Evolutionary conservation across 2,329 filamentous ascomycete genomes (phyloP).

Genomic region (Aspergillus pseudoterreus): DNA sequence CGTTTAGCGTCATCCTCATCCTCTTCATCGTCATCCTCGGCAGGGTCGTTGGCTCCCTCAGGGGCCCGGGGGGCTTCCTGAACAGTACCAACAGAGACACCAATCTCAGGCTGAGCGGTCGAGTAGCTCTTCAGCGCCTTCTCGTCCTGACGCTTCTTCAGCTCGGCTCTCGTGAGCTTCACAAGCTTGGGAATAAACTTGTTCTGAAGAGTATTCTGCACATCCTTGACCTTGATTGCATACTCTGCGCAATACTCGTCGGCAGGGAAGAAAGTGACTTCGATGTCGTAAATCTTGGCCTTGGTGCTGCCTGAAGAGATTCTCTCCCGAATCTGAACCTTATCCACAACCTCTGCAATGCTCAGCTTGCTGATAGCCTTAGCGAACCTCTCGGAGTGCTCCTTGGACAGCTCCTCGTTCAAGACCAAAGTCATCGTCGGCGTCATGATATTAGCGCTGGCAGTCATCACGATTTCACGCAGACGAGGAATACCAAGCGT

Average conservation of each 20-base stretch:
- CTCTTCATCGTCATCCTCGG: slow-evolving; percentile 68
- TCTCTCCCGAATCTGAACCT: slow-evolving; percentile 73
- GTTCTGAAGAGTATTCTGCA: slow-evolving; percentile 73
- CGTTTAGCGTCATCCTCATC: slow-evolving; percentile 70
- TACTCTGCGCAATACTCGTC: slow-evolving; percentile 83
- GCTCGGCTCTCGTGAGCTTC: slow-evolving; percentile 67
- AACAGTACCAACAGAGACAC: slow-evolving; percentile 56
- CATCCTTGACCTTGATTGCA: slow-evolving; percentile 73
- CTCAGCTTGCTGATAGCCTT: slow-evolving; percentile 88
- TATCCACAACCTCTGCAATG: slow-evolving; percentile 78
- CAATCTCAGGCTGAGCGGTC: slow-evolving; percentile 73
- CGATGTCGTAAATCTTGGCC: slow-evolving; percentile 81
- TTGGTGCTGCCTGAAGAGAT: slow-evolving; percentile 67
- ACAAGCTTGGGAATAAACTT: slow-evolving; percentile 73
- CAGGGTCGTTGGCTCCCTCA: slow-evolving; percentile 56
- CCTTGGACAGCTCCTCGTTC: slow-evolving; percentile 65
- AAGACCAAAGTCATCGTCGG: slow-evolving; percentile 71
- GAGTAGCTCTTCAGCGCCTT: slow-evolving; percentile 54
- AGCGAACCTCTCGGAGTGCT: slow-evolving; percentile 73
- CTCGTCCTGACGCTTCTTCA: slow-evolving; percentile 70
- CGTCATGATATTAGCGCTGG: slow-evolving; percentile 81
- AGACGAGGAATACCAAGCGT: slow-evolving; percentile 96
- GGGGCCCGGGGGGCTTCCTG: slow-evolving; percentile 48
- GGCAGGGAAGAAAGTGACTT: slow-evolving; percentile 77
- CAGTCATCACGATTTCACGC: slow-evolving; percentile 97